phyloP scores from a whole-genome alignment of 1,284 basidiomycete species.

The Leccinum discolor region DNA sequence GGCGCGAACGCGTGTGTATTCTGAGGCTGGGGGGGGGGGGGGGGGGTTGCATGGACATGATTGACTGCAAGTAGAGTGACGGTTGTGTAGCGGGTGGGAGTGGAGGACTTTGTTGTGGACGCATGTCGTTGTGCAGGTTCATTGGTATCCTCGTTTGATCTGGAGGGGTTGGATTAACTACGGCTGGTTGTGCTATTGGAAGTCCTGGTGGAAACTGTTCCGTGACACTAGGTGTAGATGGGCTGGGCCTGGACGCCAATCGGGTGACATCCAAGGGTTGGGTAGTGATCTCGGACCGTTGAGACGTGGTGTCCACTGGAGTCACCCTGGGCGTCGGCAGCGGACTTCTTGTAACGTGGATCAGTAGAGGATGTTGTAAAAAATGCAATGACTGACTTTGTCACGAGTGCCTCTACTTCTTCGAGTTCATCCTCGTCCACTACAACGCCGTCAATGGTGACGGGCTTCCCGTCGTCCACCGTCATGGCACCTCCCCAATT shows the following conservation, averaged over 20 bases:
- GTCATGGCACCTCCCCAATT: constrained; percentile 56
- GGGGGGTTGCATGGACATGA: constrained; percentile 11
- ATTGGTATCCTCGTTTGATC: constrained; percentile 3
- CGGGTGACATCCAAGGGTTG: constrained; percentile 1
- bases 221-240: constrained; percentile 1
- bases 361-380: constrained; percentile 19
- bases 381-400: constrained; percentile 30
- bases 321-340: constrained; percentile 62
- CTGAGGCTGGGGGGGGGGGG: too few relatives aligned
- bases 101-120: constrained; percentile 6
- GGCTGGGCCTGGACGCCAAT: constrained; percentile 2
- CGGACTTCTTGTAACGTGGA: constrained; percentile 42
- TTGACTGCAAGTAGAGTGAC: constrained; percentile 13
- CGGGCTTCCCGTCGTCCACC: constrained; percentile 44
- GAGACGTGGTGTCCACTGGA: constrained; percentile 38
- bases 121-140: not conserved
- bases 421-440: constrained; percentile 36
- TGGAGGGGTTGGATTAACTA: not conserved
- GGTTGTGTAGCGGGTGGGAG: constrained; percentile 9
- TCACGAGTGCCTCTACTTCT: constrained; percentile 37
- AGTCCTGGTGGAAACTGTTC: constrained; percentile 1
- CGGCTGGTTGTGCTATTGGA: constrained; percentile 3
- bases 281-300: constrained; percentile 4
- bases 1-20: too few relatives aligned
- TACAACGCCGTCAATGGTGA: constrained; percentile 34